phyloP scores from a whole-genome alignment of 1,139 yeast genomes.

The Fermentozyma sake region DNA sequence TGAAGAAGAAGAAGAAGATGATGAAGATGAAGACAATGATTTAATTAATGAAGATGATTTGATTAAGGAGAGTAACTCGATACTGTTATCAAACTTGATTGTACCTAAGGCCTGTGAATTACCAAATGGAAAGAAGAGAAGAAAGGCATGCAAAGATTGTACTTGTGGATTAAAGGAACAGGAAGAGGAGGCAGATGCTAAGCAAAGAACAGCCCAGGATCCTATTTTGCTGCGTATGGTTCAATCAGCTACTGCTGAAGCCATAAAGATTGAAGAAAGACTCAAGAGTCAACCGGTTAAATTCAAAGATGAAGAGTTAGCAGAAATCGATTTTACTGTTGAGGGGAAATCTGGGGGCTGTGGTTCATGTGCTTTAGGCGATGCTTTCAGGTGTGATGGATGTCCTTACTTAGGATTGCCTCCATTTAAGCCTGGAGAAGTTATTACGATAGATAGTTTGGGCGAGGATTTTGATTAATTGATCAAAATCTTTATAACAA shows the following conservation, averaged over 20 bases:
- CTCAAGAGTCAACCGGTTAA: slow-evolving; percentile 43
- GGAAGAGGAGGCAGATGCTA: slow-evolving; percentile 53
- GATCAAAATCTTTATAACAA: not conserved
- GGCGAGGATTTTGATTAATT: slow-evolving; percentile 36
- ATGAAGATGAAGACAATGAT: slow-evolving; percentile 35
- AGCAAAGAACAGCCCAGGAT: slow-evolving; percentile 45
- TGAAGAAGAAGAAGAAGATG: slow-evolving; percentile 42
- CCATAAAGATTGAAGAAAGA: slow-evolving; percentile 49
- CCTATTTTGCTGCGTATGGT: slow-evolving; percentile 46
- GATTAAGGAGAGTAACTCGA: slow-evolving; percentile 20
- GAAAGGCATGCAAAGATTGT: slow-evolving; percentile 94
- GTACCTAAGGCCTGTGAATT: slow-evolving; percentile 48
- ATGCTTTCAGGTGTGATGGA: slow-evolving; percentile 96
- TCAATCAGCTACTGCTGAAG: slow-evolving; percentile 49
- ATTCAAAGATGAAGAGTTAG: slow-evolving; percentile 60
- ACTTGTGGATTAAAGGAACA: slow-evolving; percentile 91
- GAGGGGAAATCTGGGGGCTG: slow-evolving; percentile 96
- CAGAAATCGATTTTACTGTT: slow-evolving; percentile 91
- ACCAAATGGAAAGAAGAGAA: slow-evolving; percentile 59
- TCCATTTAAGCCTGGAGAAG: slow-evolving; percentile 96
- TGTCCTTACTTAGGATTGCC: slow-evolving; percentile 97
- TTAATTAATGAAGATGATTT: slow-evolving; percentile 42
- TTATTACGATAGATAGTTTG: slow-evolving; percentile 46
- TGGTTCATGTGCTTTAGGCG: slow-evolving; percentile 95
- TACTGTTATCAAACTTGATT: slow-evolving; percentile 26